These are phyloP conservation scores for Teunomyces tritomae DNA, from an alignment of 805 yeast species.

Conservation along the genomic window DNA sequence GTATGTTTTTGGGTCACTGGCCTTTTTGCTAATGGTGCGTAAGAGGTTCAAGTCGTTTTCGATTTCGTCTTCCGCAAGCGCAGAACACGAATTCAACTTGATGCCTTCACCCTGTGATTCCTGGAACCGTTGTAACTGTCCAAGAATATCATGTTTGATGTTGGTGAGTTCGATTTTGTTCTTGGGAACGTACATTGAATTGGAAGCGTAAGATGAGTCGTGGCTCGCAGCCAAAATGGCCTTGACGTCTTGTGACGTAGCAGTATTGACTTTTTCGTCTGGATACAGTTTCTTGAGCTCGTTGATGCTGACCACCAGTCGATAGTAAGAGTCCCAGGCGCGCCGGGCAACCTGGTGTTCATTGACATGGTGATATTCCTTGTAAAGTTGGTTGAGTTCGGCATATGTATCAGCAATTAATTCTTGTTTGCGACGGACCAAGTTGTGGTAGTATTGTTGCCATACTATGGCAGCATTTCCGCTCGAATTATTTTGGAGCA, in stretches of 20 bases:
- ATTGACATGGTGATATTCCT: slow-evolving; percentile 27
- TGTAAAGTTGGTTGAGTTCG: slow-evolving; percentile 26
- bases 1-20: not conserved
- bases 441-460: slow-evolving; percentile 29
- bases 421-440: slow-evolving; percentile 22
- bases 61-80: slow-evolving; percentile 23
- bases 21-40: slow-evolving; percentile 7
- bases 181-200: slow-evolving; percentile 22
- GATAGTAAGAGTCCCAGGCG: slow-evolving; percentile 21
- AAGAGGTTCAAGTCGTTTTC: slow-evolving; percentile 22
- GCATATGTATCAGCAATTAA: slow-evolving; percentile 23
- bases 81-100: slow-evolving; percentile 17
- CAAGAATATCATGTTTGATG: slow-evolving; percentile 18
- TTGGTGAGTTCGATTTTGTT: slow-evolving; percentile 33
- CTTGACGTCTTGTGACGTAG: slow-evolving; percentile 7
- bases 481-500: slow-evolving; percentile 19
- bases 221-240: slow-evolving; percentile 6
- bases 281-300: slow-evolving; percentile 11
- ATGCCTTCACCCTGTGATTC: slow-evolving; percentile 5
- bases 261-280: slow-evolving; percentile 3
- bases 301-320: slow-evolving; percentile 21
- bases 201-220: slow-evolving; percentile 21
- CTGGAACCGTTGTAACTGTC: slow-evolving; percentile 1
- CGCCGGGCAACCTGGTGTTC: slow-evolving; percentile 9
- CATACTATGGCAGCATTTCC: slow-evolving; percentile 31